Evolutionary conservation across 345 rosid species (phyloP), one percentile per base, ranked within the genome.

Genomic region (Iberis pinnata): DNA sequence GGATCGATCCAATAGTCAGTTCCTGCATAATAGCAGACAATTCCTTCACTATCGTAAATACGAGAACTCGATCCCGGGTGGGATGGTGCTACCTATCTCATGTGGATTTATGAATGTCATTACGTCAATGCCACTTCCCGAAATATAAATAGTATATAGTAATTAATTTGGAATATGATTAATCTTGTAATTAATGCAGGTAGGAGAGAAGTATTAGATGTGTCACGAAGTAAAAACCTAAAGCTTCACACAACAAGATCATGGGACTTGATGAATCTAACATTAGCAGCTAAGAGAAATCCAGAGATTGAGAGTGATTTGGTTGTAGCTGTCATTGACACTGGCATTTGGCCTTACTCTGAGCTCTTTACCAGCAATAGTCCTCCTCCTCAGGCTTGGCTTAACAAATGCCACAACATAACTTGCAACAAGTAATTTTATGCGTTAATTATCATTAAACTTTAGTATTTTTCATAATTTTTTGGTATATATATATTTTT

Each of bases 181-280:
- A 8, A 24, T 18, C 18, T 25, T 16, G 24, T 22, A 5, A 27
- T 27, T 1, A 11, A 26, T 53, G 41, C 4, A 63, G 68, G 16
- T 4, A 63, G 39, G 18, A 53, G 54, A 36, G 61, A 52, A 9
- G 61, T 63, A 16, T 12, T 63, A 35, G 41, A 53, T 17, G 68
- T 54, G 14, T 54, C 25, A 38, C 61, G 15, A 10, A 63, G 54
- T 6, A 63, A 42, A 63, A 15, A 45, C 20, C 12, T 63, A 14
- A 29, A 63, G 48, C 68, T 47, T 38, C 61, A 63, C n/a, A 63
- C 68, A 17, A 63, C 68, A 37, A 54, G 68, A 63, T 54, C 68
- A 52, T 63, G 68, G 55, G 68, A 63, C 68, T 54, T 54, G 7
- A 27, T 63, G 60, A 55, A 47, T 53, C 41, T 63, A 36, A 22